A percentile compares a stretch with the other conserved stretches of the same genome.
phyloP scores from a whole-genome alignment of 192 early-diverging fungal species.

The Piromyces finnis region DNA sequence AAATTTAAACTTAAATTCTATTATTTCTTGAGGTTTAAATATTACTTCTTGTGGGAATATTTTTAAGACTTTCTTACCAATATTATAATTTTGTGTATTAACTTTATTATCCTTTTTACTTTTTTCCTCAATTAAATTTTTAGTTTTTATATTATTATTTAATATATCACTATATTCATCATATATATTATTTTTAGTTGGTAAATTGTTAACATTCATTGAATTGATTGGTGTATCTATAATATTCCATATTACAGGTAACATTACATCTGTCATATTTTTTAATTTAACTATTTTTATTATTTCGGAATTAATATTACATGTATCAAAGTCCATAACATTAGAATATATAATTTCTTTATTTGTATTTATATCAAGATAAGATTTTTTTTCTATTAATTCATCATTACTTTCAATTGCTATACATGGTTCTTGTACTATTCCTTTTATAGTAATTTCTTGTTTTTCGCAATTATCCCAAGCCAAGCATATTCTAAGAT shows the following conservation, averaged over 20 bases:
- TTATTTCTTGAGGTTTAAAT: background rate
- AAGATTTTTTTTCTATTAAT: background rate
- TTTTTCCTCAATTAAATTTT: background rate
- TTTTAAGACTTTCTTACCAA: background rate
- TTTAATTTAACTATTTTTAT: background rate
- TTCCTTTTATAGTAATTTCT: background rate
- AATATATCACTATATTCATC: background rate
- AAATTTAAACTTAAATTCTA: background rate
- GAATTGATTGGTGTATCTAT: background rate
- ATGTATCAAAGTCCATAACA: background rate
- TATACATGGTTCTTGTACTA: background rate
- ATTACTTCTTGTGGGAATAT: background rate
- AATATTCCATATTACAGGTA: background rate
- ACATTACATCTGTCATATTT: background rate
- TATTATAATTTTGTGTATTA: background rate
- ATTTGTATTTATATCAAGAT: background rate
- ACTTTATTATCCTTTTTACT: background rate
- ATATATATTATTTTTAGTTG: background rate
- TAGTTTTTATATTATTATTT: too few species aligned
- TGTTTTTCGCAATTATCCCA: background rate
- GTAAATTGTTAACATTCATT: background rate
- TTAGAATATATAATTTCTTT: background rate
- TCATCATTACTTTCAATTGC: background rate
- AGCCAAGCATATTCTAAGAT: background rate
- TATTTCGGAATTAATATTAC: background rate